Evolutionary conservation across 2,329 filamentous ascomycete species (phyloP).

Genomic region (Penicillium sp.): DNA sequence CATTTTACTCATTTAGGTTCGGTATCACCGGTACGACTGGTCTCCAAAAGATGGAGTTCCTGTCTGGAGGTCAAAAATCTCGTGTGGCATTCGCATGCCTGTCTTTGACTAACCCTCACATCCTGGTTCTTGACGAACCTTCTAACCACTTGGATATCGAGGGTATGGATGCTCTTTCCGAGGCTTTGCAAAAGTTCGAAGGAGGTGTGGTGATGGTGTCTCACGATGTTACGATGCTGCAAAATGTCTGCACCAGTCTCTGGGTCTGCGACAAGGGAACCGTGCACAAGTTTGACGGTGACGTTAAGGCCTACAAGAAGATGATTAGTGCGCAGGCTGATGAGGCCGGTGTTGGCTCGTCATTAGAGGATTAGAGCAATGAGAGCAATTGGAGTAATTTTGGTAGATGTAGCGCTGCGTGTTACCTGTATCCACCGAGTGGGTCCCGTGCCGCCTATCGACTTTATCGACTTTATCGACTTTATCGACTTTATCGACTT

Average conservation of each 20-base stretch:
- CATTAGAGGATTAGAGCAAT: conserved; percentile 23
- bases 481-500: conserved; percentile 14
- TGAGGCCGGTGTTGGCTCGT: conserved; percentile 63
- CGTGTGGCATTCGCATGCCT: conserved; percentile 97
- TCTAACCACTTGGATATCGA: conserved; percentile 99
- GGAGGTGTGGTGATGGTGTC: conserved; percentile 97
- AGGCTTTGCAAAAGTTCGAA: conserved; percentile 78
- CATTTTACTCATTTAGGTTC: conserved; percentile 39
- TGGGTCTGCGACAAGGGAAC: conserved; percentile 96
- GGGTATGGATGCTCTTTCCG: conserved; percentile 91
- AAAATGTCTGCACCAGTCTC: conserved; percentile 87
- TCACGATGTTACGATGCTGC: conserved; percentile 98
- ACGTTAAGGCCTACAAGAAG: conserved; percentile 97
- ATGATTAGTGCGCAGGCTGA: conserved; percentile 86
- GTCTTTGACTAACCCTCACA: conserved; percentile 88
- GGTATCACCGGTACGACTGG: conserved; percentile 88
- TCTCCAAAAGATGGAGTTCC: conserved; percentile 86
- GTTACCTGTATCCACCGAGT: conserved; percentile 8
- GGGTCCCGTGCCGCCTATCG: conserved; percentile 19
- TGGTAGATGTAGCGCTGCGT: no score
- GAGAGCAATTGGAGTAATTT: neutral
- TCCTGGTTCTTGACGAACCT: conserved; percentile 95
- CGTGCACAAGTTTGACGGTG: conserved; percentile 92
- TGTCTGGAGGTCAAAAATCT: conserved; percentile 97
- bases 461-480: conserved; percentile 13